Evolutionary conservation across 768 basidiomycete genomes (phyloP).

Genomic region (Tricholoma terreum): DNA sequence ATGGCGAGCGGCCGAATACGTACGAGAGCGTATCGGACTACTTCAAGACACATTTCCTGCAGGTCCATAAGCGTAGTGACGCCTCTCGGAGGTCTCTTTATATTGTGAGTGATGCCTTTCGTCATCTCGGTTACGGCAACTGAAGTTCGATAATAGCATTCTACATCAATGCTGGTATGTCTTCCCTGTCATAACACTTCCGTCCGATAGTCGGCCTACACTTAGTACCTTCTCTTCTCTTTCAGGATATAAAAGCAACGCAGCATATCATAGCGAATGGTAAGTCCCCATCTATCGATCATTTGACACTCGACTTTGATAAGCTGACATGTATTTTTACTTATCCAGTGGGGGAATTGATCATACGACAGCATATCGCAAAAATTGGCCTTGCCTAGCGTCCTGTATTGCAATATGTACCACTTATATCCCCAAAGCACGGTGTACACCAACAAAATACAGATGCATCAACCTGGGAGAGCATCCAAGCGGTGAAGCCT

Average conservation of each 20-base stretch:
- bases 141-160: constrained; percentile 44
- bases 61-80: constrained; percentile 69
- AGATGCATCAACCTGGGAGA: neutral
- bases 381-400: constrained; percentile 44
- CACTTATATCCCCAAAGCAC: neutral
- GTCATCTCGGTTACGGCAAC: constrained; percentile 1
- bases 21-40: constrained; percentile 72
- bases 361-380: constrained; percentile 63
- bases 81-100: constrained; percentile 56
- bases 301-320: too few species aligned
- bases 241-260: constrained; percentile 65
- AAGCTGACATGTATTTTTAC: neutral
- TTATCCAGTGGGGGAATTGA: constrained; percentile 57
- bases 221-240: constrained; percentile 1
- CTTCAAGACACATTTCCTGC: constrained; percentile 82
- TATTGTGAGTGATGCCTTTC: constrained; percentile 43
- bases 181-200: neutral
- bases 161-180: constrained; percentile 65
- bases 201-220: neutral
- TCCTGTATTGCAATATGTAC: neutral
- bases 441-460: neutral
- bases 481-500: too few species aligned
- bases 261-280: constrained; percentile 64
- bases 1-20: constrained; percentile 67
- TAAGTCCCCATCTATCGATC: constrained; percentile 24